A percentile compares a stretch with the other conserved stretches of the same genome.
phyloP scores from a whole-genome alignment of 1,139 yeast genomes.

The Sugiyamaella castrensis region DNA sequence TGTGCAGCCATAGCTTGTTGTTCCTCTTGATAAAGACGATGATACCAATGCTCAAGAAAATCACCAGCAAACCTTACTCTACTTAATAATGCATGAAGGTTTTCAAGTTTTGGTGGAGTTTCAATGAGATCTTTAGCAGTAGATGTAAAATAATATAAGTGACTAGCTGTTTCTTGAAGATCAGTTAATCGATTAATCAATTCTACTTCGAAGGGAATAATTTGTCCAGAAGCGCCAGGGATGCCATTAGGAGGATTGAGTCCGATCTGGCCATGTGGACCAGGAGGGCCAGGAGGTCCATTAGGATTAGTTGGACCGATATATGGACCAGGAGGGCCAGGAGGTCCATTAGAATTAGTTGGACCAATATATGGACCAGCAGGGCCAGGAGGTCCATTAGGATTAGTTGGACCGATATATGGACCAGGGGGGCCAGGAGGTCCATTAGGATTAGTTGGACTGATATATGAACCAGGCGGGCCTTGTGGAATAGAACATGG shows the following conservation, averaged over 20 bases:
- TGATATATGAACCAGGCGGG: neutral
- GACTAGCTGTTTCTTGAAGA: slow-evolving; percentile 25
- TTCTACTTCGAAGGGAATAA: slow-evolving; percentile 5
- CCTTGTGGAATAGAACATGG: no score
- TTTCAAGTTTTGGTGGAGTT: slow-evolving; percentile 21
- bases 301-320: neutral
- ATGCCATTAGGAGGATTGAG: slow-evolving; percentile 1
- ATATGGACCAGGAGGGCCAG: neutral
- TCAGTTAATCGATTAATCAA: slow-evolving; percentile 21
- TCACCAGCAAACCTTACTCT: slow-evolving; percentile 23
- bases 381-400: neutral
- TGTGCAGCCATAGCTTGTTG: slow-evolving; percentile 14
- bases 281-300: neutral
- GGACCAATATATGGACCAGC: neutral
- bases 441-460: neutral
- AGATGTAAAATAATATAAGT: slow-evolving; percentile 23
- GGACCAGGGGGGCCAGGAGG: neutral
- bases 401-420: neutral
- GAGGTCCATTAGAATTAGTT: neutral
- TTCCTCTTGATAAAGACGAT: slow-evolving; percentile 21
- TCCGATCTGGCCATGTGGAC: neutral
- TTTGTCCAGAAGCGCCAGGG: neutral
- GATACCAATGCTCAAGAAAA: slow-evolving; percentile 26
- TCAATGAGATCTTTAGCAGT: slow-evolving; percentile 19
- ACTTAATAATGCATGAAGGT: slow-evolving; percentile 22